Conservation (phyloP, 176 grass and related monocot genomes). For the Typha latifolia region DNA sequence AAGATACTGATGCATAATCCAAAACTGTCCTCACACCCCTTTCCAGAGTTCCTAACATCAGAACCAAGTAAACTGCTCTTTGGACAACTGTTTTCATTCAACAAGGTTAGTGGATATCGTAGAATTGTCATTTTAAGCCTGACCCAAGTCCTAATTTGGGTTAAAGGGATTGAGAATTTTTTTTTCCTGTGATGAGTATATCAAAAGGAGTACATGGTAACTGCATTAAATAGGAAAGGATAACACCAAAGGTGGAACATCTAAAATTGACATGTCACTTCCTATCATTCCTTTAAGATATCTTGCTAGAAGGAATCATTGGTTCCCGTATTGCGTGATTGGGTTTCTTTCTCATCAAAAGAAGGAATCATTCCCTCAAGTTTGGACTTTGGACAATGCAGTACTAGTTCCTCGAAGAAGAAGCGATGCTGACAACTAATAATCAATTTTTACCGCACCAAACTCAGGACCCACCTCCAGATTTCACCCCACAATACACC, state of each 20-base stretch:
- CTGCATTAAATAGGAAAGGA: neutral
- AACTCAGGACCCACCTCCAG: too few species aligned
- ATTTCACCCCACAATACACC: too few species aligned
- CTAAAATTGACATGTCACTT: too few species aligned
- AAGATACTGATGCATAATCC: neutral
- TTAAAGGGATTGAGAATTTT: neutral
- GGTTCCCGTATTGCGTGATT: neutral
- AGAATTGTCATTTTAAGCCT: slow-evolving; percentile 8
- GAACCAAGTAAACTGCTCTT: neutral
- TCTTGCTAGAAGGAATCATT: slow-evolving; percentile 3
- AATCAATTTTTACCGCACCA: too few species aligned
- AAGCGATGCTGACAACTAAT: neutral
- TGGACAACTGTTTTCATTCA: neutral
- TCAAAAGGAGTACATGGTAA: neutral
- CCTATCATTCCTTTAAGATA: neutral
- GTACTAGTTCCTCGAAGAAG: neutral
- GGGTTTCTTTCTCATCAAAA: neutral
- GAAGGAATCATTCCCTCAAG: neutral
- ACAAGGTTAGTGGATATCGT: neutral
- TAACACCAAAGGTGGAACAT: neutral
- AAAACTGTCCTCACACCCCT: neutral
- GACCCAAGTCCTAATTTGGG: slow-evolving; percentile 1
- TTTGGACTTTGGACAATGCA: neutral
- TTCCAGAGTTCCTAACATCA: neutral
- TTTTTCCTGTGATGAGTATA: neutral